A percentile compares a stretch with the other conserved stretches of the same genome.
Conservation (phyloP, 1,139 yeast species). For the Blastobotrys ciferrii region DNA sequence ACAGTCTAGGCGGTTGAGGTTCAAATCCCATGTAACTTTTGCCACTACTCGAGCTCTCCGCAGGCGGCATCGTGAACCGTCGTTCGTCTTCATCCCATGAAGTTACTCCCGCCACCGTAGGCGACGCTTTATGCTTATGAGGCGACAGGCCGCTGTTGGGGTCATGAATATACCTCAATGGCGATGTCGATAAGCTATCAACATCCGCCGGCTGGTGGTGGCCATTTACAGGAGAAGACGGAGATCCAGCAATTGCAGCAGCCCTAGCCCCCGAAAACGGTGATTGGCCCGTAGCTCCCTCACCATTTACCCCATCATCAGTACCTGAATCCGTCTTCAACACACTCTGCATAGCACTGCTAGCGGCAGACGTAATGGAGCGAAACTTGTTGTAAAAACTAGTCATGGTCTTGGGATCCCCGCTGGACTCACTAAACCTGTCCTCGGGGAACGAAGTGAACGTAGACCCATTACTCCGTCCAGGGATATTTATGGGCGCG, state of each 20-base stretch:
- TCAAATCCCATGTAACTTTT: not conserved
- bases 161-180: constrained; percentile 5
- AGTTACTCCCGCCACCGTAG: constrained; percentile 19
- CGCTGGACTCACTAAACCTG: constrained; percentile 26
- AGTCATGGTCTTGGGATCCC: constrained; percentile 26
- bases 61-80: not conserved
- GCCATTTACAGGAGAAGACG: not conserved
- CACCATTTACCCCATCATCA: not conserved
- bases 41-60: constrained; percentile 10
- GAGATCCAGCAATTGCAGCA: not conserved
- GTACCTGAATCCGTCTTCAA: constrained; percentile 13
- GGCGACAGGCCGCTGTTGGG: constrained; percentile 14
- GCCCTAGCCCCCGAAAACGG: constrained; percentile 14
- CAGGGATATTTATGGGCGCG: not conserved
- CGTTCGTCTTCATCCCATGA: constrained; percentile 11
- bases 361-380: constrained; percentile 31
- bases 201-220: not conserved
- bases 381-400: constrained; percentile 29
- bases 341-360: constrained; percentile 30
- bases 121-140: constrained; percentile 24
- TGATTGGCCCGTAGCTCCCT: constrained; percentile 4
- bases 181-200: not conserved
- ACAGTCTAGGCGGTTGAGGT: constrained; percentile 17
- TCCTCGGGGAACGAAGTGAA: constrained; percentile 33
- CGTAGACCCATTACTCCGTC: not conserved